A percentile compares a stretch with the other conserved stretches of the same genome.
Evolutionary conservation across 192 early-diverging fungal species (phyloP).

Genomic region (Entomortierella lignicola): DNA sequence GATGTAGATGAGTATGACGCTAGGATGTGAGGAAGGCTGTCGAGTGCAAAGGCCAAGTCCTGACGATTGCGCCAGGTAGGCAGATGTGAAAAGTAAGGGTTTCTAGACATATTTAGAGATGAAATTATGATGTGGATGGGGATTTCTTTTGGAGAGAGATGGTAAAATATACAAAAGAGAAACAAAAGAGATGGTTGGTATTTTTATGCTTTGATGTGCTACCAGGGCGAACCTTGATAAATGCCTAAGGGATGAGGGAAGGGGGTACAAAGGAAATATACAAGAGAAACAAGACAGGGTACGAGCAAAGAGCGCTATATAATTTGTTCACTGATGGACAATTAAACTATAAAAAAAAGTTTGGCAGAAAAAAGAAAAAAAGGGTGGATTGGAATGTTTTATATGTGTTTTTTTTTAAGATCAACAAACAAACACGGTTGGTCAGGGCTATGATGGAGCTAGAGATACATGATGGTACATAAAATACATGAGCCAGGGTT

Average conservation of each 20-base stretch:
- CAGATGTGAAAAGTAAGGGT: conserved; percentile 43
- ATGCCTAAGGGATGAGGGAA: not conserved
- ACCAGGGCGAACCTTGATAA: conserved; percentile 9
- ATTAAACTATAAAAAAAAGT: not conserved
- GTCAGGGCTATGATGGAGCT: not conserved
- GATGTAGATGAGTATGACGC: conserved; percentile 3
- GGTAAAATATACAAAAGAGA: not conserved
- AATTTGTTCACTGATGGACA: not conserved
- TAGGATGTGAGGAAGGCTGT: conserved; percentile 33
- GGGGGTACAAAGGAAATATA: not conserved
- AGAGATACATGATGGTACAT: not conserved
- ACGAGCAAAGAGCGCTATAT: not conserved
- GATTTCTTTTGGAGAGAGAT: not conserved
- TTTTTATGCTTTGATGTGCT: not conserved
- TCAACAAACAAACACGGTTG: conserved; percentile 12
- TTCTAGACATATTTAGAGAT: conserved; percentile 17
- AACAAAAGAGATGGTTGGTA: not conserved
- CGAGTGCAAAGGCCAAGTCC: conserved; percentile 45
- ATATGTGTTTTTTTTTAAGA: conserved; percentile 5
- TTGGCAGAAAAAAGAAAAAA: conserved; percentile 6
- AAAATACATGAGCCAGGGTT: not conserved
- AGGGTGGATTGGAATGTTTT: conserved; percentile 19
- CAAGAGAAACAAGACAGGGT: not conserved
- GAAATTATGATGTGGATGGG: not conserved
- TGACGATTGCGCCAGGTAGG: conserved; percentile 46